Evolutionary conservation across 805 yeast species (phyloP).

Genomic region (Danielia reshetovae): DNA sequence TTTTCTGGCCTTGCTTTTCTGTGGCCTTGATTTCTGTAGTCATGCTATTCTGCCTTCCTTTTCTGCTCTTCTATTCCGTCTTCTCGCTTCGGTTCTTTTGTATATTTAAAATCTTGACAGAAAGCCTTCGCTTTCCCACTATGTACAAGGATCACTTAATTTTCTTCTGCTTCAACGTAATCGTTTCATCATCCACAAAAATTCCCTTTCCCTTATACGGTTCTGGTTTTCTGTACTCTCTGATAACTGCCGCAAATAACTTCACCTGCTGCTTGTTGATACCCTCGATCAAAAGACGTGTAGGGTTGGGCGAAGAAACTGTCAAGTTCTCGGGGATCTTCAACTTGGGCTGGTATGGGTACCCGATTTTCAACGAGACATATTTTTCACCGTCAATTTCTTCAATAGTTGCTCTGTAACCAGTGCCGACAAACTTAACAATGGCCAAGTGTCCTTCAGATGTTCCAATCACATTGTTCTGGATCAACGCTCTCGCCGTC

Average conservation of each 20-base stretch:
- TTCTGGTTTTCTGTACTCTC: conserved; percentile 91
- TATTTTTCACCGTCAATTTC: conserved; percentile 47
- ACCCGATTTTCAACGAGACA: conserved; percentile 82
- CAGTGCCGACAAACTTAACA: conserved; percentile 90
- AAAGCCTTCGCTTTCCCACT: too few relatives aligned
- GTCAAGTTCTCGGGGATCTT: conserved; percentile 72
- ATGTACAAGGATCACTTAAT: too few relatives aligned
- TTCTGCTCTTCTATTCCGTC: too few relatives aligned
- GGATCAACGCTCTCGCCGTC: conserved; percentile 73
- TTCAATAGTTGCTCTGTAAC: conserved; percentile 85
- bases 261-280: conserved; percentile 82
- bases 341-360: conserved; percentile 73
- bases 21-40: too few relatives aligned
- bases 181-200: conserved; percentile 86
- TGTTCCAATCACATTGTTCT: conserved; percentile 81
- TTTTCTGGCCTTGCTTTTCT: too few relatives aligned
- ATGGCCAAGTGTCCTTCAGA: conserved; percentile 90
- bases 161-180: conserved; percentile 86
- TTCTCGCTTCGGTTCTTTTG: too few relatives aligned
- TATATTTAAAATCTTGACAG: too few relatives aligned
- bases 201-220: conserved; percentile 99
- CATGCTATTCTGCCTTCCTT: too few relatives aligned
- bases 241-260: conserved; percentile 81
- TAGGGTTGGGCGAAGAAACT: conserved; percentile 78
- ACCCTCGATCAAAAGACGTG: conserved; percentile 83